Conservation (phyloP, 2,329 filamentous ascomycete genomes). For the Phaeosphaeria sp. region DNA sequence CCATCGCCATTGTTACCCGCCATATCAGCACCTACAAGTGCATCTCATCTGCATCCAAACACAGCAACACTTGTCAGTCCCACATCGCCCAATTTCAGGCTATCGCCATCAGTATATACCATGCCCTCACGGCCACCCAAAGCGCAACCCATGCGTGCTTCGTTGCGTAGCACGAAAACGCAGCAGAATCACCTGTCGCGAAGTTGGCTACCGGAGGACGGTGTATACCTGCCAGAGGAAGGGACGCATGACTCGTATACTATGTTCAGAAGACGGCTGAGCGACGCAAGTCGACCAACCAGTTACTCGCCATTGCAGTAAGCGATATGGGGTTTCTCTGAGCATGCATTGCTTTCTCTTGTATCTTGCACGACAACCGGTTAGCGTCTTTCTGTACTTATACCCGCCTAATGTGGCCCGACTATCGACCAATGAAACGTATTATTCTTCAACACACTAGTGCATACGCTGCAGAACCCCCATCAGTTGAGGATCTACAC, state of each 20-base stretch:
- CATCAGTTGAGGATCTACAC: no score
- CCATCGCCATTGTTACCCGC: constrained; percentile 22
- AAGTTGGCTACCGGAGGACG: constrained; percentile 34
- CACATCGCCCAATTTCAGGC: constrained; percentile 16
- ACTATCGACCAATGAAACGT: not conserved
- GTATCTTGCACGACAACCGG: not conserved
- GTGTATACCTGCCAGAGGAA: constrained; percentile 29
- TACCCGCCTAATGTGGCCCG: not conserved
- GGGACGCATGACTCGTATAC: constrained; percentile 24
- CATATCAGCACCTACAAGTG: constrained; percentile 10
- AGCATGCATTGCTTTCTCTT: no score
- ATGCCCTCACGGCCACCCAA: constrained; percentile 22
- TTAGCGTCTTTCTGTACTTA: not conserved
- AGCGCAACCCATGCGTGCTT: constrained; percentile 14
- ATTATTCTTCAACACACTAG: no score
- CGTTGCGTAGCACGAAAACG: constrained; percentile 20
- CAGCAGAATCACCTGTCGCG: constrained; percentile 22
- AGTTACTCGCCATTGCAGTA: constrained; percentile 31
- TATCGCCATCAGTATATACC: constrained; percentile 30
- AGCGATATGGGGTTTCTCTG: no score
- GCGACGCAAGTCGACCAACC: constrained; percentile 21
- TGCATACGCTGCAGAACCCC: no score
- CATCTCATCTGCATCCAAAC: constrained; percentile 22
- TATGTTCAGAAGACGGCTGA: constrained; percentile 16
- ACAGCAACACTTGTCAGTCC: constrained; percentile 22